These are phyloP conservation scores for Torulaspora globosa DNA, from an alignment of 1,139 yeast genomes.

Conservation along the genomic window DNA sequence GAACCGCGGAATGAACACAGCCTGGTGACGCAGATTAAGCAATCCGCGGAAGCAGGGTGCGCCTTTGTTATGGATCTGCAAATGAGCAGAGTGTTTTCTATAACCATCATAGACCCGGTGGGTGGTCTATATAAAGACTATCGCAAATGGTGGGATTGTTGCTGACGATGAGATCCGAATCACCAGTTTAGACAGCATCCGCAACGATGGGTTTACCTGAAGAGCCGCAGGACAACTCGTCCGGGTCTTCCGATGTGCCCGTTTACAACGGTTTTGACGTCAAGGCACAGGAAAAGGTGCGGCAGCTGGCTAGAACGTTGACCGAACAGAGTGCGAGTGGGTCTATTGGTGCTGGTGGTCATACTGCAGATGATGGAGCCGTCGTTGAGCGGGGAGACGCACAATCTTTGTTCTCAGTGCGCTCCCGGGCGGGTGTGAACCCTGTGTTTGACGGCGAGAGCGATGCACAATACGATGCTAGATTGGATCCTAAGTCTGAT, in stretches of 20 bases:
- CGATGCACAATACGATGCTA: constrained; percentile 40
- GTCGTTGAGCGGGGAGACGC: neutral
- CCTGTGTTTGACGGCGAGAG: constrained; percentile 22
- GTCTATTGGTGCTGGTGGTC: neutral
- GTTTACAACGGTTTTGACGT: constrained; percentile 22
- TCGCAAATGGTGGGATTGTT: too few relatives aligned
- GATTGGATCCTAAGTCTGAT: constrained; percentile 52
- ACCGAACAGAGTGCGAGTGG: constrained; percentile 6
- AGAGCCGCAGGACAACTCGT: constrained; percentile 5
- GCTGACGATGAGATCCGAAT: too few relatives aligned
- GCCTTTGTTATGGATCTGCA: neutral
- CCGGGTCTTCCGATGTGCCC: constrained; percentile 10
- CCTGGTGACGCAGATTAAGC: neutral
- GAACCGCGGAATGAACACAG: neutral
- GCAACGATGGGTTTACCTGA: neutral
- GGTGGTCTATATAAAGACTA: too few relatives aligned
- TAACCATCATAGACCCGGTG: too few relatives aligned
- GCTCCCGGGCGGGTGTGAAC: constrained; percentile 18
- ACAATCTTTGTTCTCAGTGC: constrained; percentile 7
- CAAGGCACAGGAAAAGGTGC: constrained; percentile 15
- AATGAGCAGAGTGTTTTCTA: too few relatives aligned
- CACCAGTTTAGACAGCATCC: too few relatives aligned
- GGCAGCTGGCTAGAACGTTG: constrained; percentile 17
- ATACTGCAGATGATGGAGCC: neutral
- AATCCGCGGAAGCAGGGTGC: neutral